A percentile compares a stretch with the other conserved stretches of the same genome.
Conservation (phyloP, 1,139 yeast species). For the Suhomyces kunorum region DNA sequence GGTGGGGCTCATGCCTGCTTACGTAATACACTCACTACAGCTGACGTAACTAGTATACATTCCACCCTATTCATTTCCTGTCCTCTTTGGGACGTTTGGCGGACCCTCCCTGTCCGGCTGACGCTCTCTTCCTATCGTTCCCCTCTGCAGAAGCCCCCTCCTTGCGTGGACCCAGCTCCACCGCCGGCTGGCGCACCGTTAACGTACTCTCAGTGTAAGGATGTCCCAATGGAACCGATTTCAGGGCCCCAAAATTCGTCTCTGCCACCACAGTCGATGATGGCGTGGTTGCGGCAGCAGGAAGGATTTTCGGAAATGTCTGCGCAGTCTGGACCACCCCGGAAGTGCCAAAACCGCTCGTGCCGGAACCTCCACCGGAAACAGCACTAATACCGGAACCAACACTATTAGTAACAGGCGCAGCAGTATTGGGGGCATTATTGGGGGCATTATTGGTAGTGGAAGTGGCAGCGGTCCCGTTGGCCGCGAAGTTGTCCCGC, state of each 20-base stretch:
- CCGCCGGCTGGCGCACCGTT: constrained; percentile 34
- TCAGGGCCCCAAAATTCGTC: not conserved
- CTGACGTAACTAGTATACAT: not conserved
- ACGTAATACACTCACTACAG: not conserved
- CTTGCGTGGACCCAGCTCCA: constrained; percentile 15
- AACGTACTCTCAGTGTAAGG: constrained; percentile 35
- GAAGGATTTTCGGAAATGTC: not conserved
- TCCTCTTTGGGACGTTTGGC: constrained; percentile 14
- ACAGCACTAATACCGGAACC: not conserved
- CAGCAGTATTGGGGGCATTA: too few species aligned
- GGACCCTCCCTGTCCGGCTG: constrained; percentile 8
- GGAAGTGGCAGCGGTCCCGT: constrained; percentile 9
- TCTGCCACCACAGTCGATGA: not conserved
- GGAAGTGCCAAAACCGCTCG: not conserved
- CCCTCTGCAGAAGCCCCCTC: constrained; percentile 2
- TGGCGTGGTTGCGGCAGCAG: not conserved
- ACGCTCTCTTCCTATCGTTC: constrained; percentile 12
- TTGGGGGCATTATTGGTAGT: too few species aligned
- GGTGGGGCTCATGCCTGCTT: not conserved
- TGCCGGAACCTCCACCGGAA: not conserved
- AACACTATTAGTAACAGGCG: not conserved
- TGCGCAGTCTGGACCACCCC: not conserved
- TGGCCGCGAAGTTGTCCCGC: constrained; percentile 12
- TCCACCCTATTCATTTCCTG: not conserved
- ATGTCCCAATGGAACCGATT: constrained; percentile 20